Conservation (phyloP, 2,329 filamentous ascomycete species). For the Microdochium nivale region DNA sequence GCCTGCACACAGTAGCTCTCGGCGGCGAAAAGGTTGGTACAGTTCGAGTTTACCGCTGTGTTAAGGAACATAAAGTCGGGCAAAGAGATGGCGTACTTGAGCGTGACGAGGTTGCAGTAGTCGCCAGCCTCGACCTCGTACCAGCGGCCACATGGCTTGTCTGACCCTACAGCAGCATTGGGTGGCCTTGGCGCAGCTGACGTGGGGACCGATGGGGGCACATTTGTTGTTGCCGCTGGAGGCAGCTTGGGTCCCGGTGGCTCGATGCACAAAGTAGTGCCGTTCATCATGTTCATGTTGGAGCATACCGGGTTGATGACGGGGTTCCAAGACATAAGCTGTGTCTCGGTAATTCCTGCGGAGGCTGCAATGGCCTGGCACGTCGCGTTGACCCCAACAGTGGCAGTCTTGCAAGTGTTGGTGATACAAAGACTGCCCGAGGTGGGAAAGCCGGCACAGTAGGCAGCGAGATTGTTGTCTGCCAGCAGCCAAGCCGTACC, state of each 20-base stretch:
- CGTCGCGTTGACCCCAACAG: slow-evolving; percentile 1
- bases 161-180: slow-evolving; percentile 8
- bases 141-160: slow-evolving; percentile 11
- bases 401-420: slow-evolving; percentile 7
- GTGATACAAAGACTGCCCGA: slow-evolving; percentile 12
- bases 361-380: slow-evolving; percentile 6
- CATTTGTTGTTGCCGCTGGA: slow-evolving; percentile 1
- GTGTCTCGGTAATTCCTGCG: slow-evolving; percentile 10
- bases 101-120: slow-evolving; percentile 14
- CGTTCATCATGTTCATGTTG: slow-evolving; percentile 10
- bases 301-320: slow-evolving; percentile 8
- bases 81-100: slow-evolving; percentile 11
- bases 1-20: slow-evolving; percentile 14
- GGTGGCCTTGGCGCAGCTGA: slow-evolving; percentile 11
- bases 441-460: slow-evolving; percentile 10
- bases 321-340: slow-evolving; percentile 7
- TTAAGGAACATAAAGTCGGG: slow-evolving; percentile 9
- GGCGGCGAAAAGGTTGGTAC: slow-evolving; percentile 11
- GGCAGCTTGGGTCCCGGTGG: background rate
- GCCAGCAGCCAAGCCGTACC: slow-evolving; percentile 10
- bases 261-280: slow-evolving; percentile 7
- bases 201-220: slow-evolving; percentile 3
- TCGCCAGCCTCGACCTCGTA: slow-evolving; percentile 12
- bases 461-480: slow-evolving; percentile 13
- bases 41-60: slow-evolving; percentile 4